Evolutionary conservation across 2,329 filamentous ascomycete species (phyloP), one percentile per base, ranked within the genome.

Genomic region (Huntiella omanensis): DNA sequence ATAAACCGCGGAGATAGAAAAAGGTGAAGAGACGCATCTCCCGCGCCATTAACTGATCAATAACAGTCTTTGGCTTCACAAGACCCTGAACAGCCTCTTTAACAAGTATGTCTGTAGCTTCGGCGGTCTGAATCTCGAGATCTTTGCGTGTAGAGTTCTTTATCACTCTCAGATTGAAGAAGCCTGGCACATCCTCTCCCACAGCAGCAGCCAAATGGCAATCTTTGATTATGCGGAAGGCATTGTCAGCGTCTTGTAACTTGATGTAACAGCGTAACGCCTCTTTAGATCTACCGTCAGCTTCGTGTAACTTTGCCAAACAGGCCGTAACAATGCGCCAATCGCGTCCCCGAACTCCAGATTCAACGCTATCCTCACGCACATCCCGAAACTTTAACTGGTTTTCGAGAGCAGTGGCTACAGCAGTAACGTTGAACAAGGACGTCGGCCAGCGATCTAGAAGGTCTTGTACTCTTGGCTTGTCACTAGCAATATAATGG

Each of bases 281-380:
- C 57, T 96, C 86, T 47, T 82, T 73, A 52, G 83, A 78, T 48
- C 83, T 77, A 0, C 84, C 83, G 53, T 79, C 81, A 6, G 83
- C 82, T 47, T 95, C 75, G 57, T 88, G 84, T 12, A 98, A 67
- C 56, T 79, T 85, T 1, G 85, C 88, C 33, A 98, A 67, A 49
- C 82, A 77, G 56, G 87, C 84, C 64, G 86, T 77, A n/a, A 98
- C 71, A 49, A 92, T 82, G 17, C 76, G 75, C 88, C 88, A 96
- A 56, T 96, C 87, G 46, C 80, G 67, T 0, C 80, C 81, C 52
- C 70, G 71, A 52, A 80, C 72, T 2, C 80, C 80, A 49, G 76
- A 76, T 55, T 91, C 80, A 33, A 87, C 65, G 42, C 78, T 83
- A 52, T 86, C 82, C 57, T 86, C 77, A 2, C 72, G 71, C 3